These are phyloP conservation scores for Ascochyta koolunga DNA, from an alignment of 2,329 filamentous ascomycete genomes.

Conservation along the genomic window DNA sequence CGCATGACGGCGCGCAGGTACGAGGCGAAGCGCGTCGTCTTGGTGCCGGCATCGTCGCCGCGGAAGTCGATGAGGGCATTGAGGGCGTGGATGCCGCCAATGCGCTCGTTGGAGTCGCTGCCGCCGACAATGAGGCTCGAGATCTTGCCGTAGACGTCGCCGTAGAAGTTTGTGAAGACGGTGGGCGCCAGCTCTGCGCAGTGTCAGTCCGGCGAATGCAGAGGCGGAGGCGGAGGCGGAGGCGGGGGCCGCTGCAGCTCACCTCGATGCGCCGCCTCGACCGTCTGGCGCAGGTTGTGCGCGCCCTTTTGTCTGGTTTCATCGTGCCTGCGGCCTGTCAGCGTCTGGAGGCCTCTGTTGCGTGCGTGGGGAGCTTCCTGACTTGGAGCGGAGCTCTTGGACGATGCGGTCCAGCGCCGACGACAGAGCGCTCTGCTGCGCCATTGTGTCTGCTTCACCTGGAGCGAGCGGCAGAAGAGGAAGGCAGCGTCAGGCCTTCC, in stretches of 20 bases:
- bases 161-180: constrained; percentile 75
- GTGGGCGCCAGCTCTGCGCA: constrained; percentile 75
- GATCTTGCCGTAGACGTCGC: constrained; percentile 69
- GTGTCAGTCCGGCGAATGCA: constrained; percentile 24
- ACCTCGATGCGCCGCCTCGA: constrained; percentile 56
- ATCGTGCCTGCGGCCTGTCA: constrained; percentile 49
- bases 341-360: constrained; percentile 1
- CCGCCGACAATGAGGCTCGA: constrained; percentile 80
- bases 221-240: constrained; percentile 12
- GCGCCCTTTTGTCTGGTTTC: constrained; percentile 53
- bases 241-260: constrained; percentile 23
- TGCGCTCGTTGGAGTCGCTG: constrained; percentile 82
- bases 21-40: constrained; percentile 92
- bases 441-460: constrained; percentile 47
- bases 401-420: constrained; percentile 60
- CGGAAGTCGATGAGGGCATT: constrained; percentile 96
- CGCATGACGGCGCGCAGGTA: constrained; percentile 87
- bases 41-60: constrained; percentile 88
- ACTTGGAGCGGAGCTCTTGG: constrained; percentile 63
- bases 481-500: constrained; percentile 33
- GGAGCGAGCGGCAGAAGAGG: constrained; percentile 38
- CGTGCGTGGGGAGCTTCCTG: constrained; percentile 24
- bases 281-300: constrained; percentile 50
- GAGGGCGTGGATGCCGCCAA: constrained; percentile 90
- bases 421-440: constrained; percentile 42